phyloP scores from a whole-genome alignment of 768 basidiomycete species.

The Hygrophorus russula region DNA sequence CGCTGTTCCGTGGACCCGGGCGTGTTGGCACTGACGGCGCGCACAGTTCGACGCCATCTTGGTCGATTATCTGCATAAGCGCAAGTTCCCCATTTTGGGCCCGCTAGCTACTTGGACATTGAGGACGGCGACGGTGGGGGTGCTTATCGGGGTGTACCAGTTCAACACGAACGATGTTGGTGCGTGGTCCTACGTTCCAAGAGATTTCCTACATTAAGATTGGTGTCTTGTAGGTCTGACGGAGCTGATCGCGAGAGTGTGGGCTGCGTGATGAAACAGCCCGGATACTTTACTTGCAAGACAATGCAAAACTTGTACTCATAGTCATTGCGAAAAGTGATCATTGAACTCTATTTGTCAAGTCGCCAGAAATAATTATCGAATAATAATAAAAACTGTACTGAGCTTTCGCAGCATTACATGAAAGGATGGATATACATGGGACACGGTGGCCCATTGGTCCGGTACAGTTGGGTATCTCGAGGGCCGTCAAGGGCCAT shows the following conservation, averaged over 20 bases:
- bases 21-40: not conserved
- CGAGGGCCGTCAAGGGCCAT: no score
- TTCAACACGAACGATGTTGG: conserved; percentile 99
- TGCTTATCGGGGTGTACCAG: conserved; percentile 86
- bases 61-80: conserved; percentile 85
- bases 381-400: no score
- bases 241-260: conserved; percentile 72
- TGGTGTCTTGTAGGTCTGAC: conserved; percentile 57
- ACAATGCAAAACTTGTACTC: not conserved
- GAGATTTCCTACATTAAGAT: not conserved
- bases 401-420: no score
- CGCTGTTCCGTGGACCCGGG: not conserved
- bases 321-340: no score
- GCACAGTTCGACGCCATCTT: conserved; percentile 62
- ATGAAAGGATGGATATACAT: no score
- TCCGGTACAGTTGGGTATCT: no score
- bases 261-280: conserved; percentile 57
- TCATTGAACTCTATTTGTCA: no score
- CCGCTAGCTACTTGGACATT: conserved; percentile 63
- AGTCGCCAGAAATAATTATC: no score
- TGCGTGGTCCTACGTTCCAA: conserved; percentile 26
- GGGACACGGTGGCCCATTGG: no score
- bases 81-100: conserved; percentile 87
- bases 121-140: conserved; percentile 65
- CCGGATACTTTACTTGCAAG: not conserved